phyloP scores from a whole-genome alignment of 1,284 basidiomycete genomes.

The Agaricales sp. region DNA sequence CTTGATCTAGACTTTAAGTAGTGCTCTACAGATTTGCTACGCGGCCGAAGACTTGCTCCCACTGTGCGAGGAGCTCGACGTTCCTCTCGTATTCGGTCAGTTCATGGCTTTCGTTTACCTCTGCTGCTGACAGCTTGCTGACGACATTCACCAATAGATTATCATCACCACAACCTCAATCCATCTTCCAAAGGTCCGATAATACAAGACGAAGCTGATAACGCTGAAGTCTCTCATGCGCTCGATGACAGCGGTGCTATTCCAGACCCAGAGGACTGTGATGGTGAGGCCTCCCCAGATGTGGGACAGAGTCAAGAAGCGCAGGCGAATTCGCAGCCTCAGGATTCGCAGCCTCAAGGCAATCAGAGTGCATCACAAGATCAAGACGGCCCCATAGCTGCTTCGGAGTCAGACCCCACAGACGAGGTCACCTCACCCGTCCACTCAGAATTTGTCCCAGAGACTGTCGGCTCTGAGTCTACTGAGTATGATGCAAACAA shows the following conservation, averaged over 20 bases:
- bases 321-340: background rate
- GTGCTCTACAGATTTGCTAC: slow-evolving; percentile 61
- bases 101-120: background rate
- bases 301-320: background rate
- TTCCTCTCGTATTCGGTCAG: slow-evolving; percentile 66
- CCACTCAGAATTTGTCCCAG: background rate
- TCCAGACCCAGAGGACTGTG: background rate
- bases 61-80: slow-evolving; percentile 70
- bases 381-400: background rate
- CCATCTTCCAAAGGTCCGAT: slow-evolving; percentile 36
- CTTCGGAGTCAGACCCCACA: background rate
- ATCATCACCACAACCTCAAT: slow-evolving; percentile 73
- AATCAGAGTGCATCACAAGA: background rate
- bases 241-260: background rate
- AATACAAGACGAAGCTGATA: background rate
- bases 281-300: background rate
- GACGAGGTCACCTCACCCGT: background rate
- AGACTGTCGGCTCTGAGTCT: too few species aligned
- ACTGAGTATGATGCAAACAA: too few species aligned
- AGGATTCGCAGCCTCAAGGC: background rate
- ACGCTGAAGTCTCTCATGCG: background rate
- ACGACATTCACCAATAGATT: slow-evolving; percentile 31
- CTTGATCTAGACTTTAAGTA: background rate
- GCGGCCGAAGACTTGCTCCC: slow-evolving; percentile 80
- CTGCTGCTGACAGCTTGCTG: background rate